These are phyloP conservation scores for Tetracladium marchalianum DNA, from an alignment of 495 filamentous ascomycete genomes.

Conservation along the genomic window DNA sequence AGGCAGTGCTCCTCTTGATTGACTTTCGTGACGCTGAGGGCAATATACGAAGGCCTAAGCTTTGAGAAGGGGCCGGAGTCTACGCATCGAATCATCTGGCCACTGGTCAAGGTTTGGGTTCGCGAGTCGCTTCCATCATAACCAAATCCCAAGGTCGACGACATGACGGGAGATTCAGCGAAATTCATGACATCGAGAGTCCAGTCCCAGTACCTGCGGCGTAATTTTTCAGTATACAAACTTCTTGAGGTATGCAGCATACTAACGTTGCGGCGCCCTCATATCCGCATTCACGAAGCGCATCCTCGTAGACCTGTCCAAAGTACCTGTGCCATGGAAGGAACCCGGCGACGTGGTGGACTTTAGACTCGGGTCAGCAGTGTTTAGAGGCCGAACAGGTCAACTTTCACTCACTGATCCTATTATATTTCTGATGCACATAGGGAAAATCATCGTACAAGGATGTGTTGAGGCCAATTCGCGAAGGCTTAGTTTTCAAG, in stretches of 20 bases:
- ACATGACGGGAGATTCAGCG: conserved; percentile 1
- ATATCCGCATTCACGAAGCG: conserved; percentile 63
- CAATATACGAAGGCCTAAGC: conserved; percentile 5
- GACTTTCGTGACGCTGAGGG: conserved; percentile 3
- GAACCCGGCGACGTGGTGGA: conserved; percentile 26
- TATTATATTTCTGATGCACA: background rate
- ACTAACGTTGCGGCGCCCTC: conserved; percentile 25
- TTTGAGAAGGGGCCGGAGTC: conserved; percentile 18
- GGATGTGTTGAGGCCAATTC: background rate
- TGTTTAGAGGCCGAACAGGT: background rate
- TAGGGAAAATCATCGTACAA: conserved; percentile 9
- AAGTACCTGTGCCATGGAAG: conserved; percentile 65
- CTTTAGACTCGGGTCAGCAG: background rate
- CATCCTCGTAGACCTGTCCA: conserved; percentile 51
- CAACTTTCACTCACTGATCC: background rate
- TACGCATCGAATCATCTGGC: no score
- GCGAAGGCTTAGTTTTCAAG: conserved; percentile 3
- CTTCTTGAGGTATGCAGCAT: background rate
- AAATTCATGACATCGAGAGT: conserved; percentile 1
- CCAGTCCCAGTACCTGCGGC: conserved; percentile 13
- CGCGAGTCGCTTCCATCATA: conserved; percentile 1
- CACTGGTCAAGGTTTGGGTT: conserved; percentile 1
- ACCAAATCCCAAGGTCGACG: conserved; percentile 3
- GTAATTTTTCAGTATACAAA: background rate
- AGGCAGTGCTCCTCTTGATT: conserved; percentile 16